Evolutionary conservation across 2,329 filamentous ascomycete genomes (phyloP), one percentile per base, ranked within the genome.

Genomic region (Ilyonectria mors-panacis): DNA sequence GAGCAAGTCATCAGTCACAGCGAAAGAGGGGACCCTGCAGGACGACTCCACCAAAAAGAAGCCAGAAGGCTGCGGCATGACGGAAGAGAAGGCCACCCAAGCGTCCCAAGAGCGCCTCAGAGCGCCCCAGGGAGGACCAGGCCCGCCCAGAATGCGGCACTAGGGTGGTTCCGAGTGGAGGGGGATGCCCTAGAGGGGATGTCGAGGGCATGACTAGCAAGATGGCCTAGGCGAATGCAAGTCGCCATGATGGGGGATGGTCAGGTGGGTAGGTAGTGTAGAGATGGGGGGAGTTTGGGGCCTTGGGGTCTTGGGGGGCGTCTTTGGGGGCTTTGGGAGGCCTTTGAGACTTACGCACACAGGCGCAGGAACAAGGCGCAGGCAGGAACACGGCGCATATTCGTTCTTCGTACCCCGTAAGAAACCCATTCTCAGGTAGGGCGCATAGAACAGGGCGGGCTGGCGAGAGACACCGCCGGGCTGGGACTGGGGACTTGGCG

Each of bases 1-100:
- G 15, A 42, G 39, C n/a, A 5, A 42, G 39, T 42, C 39, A 42
- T 42, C 15, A 42, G 39, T 42, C 39, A 42, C 39, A 56, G 45
- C 50, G 15, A 60, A 56, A 60, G 63, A 65, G 51, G 57, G 53
- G 51, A 44, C 51, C 63, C 58, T 60, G 63, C 58, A 57, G 48
- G 37, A n/a, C 8, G 44, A 53, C 58, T 57, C 63, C 63, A 66
- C 63, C 37, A 45, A 39, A 57, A 57, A n/a, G 42, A 61, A 45
- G 56, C 58, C 56, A 57, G 50, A 62, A 61, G 53, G 30, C 54
- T 62, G 63, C 47, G 42, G 48, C 37, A 66, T 54, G 64, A 66
- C n/a, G 64, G 48, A 37, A 58, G 37, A 26, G 45, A 56, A 26
- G 44, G 44, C 28, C 23, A 54, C 9, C 13, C 39, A 59, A 23